Evolutionary conservation across 2,329 filamentous ascomycete genomes (phyloP).

Genomic region (Coniella lustricola): DNA sequence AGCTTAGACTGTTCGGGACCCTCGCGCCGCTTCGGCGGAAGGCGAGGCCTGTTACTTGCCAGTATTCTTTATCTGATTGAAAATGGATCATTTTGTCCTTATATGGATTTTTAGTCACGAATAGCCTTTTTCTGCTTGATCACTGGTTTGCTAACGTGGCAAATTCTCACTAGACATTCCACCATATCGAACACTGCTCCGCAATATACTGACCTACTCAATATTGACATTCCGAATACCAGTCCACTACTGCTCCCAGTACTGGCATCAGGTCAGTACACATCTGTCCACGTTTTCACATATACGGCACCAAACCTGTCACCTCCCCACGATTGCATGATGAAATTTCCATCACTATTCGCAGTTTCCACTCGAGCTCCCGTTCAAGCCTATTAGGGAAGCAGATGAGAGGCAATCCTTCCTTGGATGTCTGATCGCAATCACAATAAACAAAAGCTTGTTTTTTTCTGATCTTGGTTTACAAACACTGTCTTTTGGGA

Average conservation of each 20-base stretch:
- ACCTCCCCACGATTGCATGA: constrained; percentile 38
- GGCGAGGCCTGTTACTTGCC: constrained; percentile 74
- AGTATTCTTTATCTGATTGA: constrained; percentile 73
- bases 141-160: constrained; percentile 4
- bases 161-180: not conserved
- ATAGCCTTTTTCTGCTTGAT: not conserved
- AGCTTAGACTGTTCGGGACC: constrained; percentile 58
- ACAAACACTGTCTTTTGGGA: not conserved
- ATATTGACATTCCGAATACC: not conserved
- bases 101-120: not conserved
- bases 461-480: not conserved
- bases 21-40: constrained; percentile 37
- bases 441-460: constrained; percentile 1
- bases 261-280: not conserved
- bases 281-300: not conserved
- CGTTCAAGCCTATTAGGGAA: constrained; percentile 56
- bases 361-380: constrained; percentile 83
- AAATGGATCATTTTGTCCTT: not conserved
- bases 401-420: constrained; percentile 62
- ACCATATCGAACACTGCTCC: not conserved
- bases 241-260: not conserved
- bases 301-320: not conserved
- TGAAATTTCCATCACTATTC: constrained; percentile 72
- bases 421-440: constrained; percentile 67
- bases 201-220: not conserved